Evolutionary conservation across 106 monocot species (phyloP), one percentile per base, ranked within the genome.

Genomic region (Dioscorea zingiberensis): DNA sequence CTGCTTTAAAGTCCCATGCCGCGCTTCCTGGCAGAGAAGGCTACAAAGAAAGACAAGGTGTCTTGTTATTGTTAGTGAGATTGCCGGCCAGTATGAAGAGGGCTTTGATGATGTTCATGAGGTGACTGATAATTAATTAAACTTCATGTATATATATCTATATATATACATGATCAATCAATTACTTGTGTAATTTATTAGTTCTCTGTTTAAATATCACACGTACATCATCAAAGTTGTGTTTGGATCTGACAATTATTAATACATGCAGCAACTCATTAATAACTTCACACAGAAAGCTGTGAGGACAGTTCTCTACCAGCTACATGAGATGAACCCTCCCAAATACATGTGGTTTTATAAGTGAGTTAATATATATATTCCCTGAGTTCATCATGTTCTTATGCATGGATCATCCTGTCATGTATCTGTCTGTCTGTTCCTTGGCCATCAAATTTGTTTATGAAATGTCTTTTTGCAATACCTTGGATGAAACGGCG

Each of bases 281-380:
- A 91, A 83, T 73, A 85, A 64, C 55, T 95, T 95, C 56, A 95
- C 95, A 60, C 81, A 88, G 48, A 95, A 95, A 73, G 95, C 91
- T 55, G 67, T 74, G 19, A 85, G 87, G 64, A 85, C 88, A 23
- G 95, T 91, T 69, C 95, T 91, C 69, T 76, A 85, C 59, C 95
- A 95, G 79, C 87, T 95, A 13, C 88, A 95, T 64, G 95, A 95
- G 78, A 95, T 95, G 95, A 95, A 95, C 69, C 95, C 95, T 12
- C 91, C 95, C 17, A 91, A 78, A 57, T 95, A 95, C 63, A 80
- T 64, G 65, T 95, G 95, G 95, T 77, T 95, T 17, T 88, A 91
- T 59, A 85, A 88, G 95, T 95, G 77, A 81, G 81, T 66, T 28
- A 7, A 24, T n/a, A n/a, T n/a, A n/a, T n/a, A n/a, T n/a, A n/a